These are phyloP conservation scores for Setomelanomma holmii DNA, from an alignment of 2,329 filamentous ascomycete species.

Conservation along the genomic window DNA sequence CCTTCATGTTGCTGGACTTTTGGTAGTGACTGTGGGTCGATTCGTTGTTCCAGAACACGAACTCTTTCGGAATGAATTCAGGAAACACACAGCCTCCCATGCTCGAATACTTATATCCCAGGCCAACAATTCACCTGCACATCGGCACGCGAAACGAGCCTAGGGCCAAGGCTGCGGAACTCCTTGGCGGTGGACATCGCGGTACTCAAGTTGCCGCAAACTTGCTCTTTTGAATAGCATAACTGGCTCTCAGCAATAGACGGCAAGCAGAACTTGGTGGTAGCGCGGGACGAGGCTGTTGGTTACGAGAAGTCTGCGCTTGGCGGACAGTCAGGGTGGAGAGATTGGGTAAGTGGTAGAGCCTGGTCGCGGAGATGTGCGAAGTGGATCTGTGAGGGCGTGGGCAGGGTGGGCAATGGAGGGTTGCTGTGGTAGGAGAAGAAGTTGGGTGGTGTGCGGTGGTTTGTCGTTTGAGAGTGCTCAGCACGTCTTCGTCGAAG, in stretches of 20 bases:
- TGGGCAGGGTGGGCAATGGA: too few species aligned
- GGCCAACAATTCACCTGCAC: not conserved
- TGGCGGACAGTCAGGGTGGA: not conserved
- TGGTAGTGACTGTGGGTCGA: too few species aligned
- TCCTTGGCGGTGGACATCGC: slow-evolving; percentile 33
- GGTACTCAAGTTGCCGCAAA: slow-evolving; percentile 31
- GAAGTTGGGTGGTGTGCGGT: too few species aligned
- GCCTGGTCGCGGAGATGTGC: not conserved
- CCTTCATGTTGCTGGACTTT: too few species aligned
- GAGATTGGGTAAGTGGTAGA: not conserved
- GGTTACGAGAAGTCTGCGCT: slow-evolving; percentile 3
- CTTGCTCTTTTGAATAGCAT: slow-evolving; percentile 6
- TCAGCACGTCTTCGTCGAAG: too few species aligned
- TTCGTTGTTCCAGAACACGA: too few species aligned
- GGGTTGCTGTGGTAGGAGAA: too few species aligned
- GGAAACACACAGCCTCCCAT: too few species aligned
- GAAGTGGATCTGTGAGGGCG: too few species aligned
- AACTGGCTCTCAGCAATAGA: slow-evolving; percentile 9
- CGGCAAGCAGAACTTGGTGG: not conserved
- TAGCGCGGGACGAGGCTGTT: slow-evolving; percentile 11
- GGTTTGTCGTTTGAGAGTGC: too few species aligned
- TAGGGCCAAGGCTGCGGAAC: slow-evolving; percentile 32
- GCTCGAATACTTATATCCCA: slow-evolving; percentile 16
- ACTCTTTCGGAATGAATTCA: too few species aligned
- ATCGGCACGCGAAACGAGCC: slow-evolving; percentile 11